Percentiles rank a stretch among this genome's conserved stretches.
phyloP scores from a whole-genome alignment of 2,329 filamentous ascomycete genomes.

The Sarocladiaceae sp. region DNA sequence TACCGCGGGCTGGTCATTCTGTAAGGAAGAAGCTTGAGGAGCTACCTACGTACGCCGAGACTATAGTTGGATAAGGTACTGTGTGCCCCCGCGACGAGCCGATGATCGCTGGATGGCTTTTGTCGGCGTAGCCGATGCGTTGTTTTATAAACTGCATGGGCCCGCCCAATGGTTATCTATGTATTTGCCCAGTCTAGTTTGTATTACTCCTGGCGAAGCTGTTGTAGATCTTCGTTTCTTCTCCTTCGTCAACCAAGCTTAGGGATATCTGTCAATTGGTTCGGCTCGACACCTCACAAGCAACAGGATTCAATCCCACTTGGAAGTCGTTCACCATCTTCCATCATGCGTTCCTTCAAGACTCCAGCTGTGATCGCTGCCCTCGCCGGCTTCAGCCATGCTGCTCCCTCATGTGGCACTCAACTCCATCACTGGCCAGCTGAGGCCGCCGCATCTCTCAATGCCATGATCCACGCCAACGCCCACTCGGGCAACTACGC shows the following conservation, averaged over 20 bases:
- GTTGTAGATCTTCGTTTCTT: too few relatives aligned
- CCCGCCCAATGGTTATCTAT: too few relatives aligned
- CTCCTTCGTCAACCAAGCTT: too few relatives aligned
- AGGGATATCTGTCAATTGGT: not conserved
- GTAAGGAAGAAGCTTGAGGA: not conserved
- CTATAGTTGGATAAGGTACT: not conserved
- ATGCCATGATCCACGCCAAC: slow-evolving; percentile 31
- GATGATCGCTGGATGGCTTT: not conserved
- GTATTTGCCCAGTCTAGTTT: too few relatives aligned
- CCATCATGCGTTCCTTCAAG: slow-evolving; percentile 5
- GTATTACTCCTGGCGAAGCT: too few relatives aligned
- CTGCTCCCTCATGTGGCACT: slow-evolving; percentile 9
- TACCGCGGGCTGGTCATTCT: not conserved
- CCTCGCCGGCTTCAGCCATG: not conserved
- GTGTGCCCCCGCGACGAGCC: not conserved
- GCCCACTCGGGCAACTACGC: slow-evolving; percentile 31
- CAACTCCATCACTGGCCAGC: slow-evolving; percentile 27
- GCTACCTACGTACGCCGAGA: not conserved
- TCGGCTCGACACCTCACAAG: not conserved
- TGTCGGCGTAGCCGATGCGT: too few relatives aligned
- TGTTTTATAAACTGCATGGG: too few relatives aligned
- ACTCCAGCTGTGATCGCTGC: not conserved
- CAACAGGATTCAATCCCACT: not conserved
- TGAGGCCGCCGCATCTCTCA: slow-evolving; percentile 26
- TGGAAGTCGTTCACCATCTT: not conserved